Evolutionary conservation across 805 yeast genomes (phyloP), one percentile per base, ranked within the genome.

Genomic region (Kuraishia borneana): DNA sequence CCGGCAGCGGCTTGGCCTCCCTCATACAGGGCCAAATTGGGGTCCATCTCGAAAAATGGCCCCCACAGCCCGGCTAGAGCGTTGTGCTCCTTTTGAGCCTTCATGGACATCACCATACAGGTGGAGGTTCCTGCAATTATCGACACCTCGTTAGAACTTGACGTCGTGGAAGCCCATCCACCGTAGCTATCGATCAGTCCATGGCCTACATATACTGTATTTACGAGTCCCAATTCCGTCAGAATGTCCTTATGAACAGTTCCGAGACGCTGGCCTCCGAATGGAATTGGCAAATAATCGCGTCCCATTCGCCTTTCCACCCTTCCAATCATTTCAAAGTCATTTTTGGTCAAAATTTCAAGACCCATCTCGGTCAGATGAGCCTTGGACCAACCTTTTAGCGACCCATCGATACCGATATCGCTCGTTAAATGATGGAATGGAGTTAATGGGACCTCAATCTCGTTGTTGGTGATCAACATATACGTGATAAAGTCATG

Each of bases 101-200:
- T 38, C 20, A 0, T 38, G 0, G 59, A 56, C 9, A 56, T 42
- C 10, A 72, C 40, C 39, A 60, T 73, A 40, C 83, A 75, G 1
- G 80, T 73, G 5, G 78, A 71, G 0, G 81, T 75, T 0, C 81
- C 81, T 1, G 79, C 83, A 5, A 72, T 68, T 66, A 73, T 60
- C 2, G 70, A 56, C 18, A 73, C 41, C 4, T 60, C 44, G 5
- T 42, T 34, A 6, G 41, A 39, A 1, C 48, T 35, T 3, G 39
- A 25, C 22, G 58, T 50, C 1, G 64, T 53, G 0, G 69, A 54
- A 10, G 70, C 45, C 69, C 73, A 71, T 2, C 76, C 69, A 1
- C 73, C 68, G 44, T 75, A 74, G 36, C 80, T 70, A 44, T 75
- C 81, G 25, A 73, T 73, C 25, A 75, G 68, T 13, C 80, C 78